Evolutionary conservation across 2,329 filamentous ascomycete species (phyloP), one percentile per base, ranked within the genome.

Genomic region (Colletotrichum scovillei): DNA sequence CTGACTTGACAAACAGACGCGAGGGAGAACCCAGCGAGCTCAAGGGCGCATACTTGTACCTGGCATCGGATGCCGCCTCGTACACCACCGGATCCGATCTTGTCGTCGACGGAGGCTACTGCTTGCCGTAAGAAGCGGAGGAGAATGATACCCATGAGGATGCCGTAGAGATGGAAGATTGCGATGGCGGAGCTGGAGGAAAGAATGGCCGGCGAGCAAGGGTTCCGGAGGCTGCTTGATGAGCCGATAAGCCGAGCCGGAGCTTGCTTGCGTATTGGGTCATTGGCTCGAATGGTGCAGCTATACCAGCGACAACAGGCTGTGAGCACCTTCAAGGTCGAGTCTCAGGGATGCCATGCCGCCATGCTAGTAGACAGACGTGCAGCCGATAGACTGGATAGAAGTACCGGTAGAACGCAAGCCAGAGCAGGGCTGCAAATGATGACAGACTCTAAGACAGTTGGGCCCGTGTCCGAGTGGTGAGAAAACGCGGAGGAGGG

Each of bases 31-130:
- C 90, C 3, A 89, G 90, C 73, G 94, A 97, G 85, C 87, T 97
- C 77, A 95, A 96, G 85, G 95, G 94, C 24, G 92, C 92, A 22
- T 97, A 93, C 81, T 83, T 97, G 60, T 97, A 95, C 82, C 86
- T 97, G 69, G 93, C 93, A 22, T 94, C 92, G 16, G 94, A 97
- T 82, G 94, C 94, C 4, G 90, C 92, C n/a, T 93, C 91, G 67
- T 97, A 95, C 84, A 95, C 92, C 22, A 97, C 94, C 9, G 94
- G 91, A 0, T 86, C 89, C 11, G 92, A 95, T 81, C 86, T 97
- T 72, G 84, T 94, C 75, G 89, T 95, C 60, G 94, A 97, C 80
- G 94, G 94, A 73, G 93, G 93, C 67, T 95, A 95, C 82, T 87
- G 85, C 78, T 81, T 86, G 63, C 86, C 87, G 63, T 91, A 81